A percentile compares a stretch with the other conserved stretches of the same genome.
These are phyloP conservation scores for Phytophthora fragariae DNA, from an alignment of 352 stramenopile genomes.

Conservation along the genomic window DNA sequence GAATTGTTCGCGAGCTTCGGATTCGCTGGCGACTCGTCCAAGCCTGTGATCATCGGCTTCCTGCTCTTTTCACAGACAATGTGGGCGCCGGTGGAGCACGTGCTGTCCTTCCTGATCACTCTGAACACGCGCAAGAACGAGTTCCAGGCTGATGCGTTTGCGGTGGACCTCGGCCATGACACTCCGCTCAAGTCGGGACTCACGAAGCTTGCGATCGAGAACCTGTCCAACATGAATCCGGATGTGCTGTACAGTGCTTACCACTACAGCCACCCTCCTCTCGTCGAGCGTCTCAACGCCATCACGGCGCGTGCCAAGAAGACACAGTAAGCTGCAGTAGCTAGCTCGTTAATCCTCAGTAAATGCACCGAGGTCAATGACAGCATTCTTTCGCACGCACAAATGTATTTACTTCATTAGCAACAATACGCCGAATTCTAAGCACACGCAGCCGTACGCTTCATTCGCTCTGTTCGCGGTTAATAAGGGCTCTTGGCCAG, in stretches of 20 bases:
- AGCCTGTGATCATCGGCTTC: constrained; percentile 84
- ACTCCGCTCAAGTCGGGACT: constrained; percentile 94
- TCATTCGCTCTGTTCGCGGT: constrained; percentile 16
- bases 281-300: constrained; percentile 96
- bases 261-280: constrained; percentile 97
- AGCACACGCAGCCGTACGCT: constrained; percentile 30
- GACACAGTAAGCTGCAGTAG: constrained; percentile 39
- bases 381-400: constrained; percentile 14
- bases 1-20: constrained; percentile 83
- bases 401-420: constrained; percentile 38
- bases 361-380: too few relatives aligned
- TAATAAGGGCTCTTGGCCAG: constrained; percentile 56
- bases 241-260: constrained; percentile 96
- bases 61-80: constrained; percentile 86
- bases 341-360: background rate
- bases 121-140: constrained; percentile 84
- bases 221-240: constrained; percentile 97
- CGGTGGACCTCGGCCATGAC: constrained; percentile 92
- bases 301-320: constrained; percentile 84
- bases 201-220: constrained; percentile 97
- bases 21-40: constrained; percentile 52
- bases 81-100: constrained; percentile 84
- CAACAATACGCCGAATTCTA: constrained; percentile 33
- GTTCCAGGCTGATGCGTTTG: constrained; percentile 95
- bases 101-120: constrained; percentile 79